Evolutionary conservation across 2,329 filamentous ascomycete genomes (phyloP), one percentile per base, ranked within the genome.

Genomic region (Bipolaris zeicola): DNA sequence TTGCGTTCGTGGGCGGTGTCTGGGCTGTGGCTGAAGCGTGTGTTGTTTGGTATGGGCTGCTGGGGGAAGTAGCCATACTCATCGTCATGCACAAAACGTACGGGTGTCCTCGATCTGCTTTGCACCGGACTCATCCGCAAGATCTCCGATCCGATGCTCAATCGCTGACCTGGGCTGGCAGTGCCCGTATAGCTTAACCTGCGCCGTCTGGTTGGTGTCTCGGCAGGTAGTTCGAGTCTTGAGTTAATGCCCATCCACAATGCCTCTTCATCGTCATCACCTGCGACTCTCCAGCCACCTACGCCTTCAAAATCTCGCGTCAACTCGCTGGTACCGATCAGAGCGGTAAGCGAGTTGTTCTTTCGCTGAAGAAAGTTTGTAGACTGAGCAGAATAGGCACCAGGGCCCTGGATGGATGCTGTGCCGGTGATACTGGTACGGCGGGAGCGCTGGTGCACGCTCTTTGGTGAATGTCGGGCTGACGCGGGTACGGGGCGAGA

Each of bases 241-340:
- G 72, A 73, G 51, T 79, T 79, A 61, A 79, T 77, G 52, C 73
- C 71, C 64, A 79, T 75, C 78, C 78, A 80, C 11, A 78, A 49
- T 2, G 77, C 78, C 61, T 79, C 77, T 41, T 80, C 78, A 5
- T 78, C 76, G 1, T 75, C 72, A 24, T 73, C 73, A 11, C 70
- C 72, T 3, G 72, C 59, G 14, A 75, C 66, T 42, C 73, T 65
- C 74, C 74, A 77, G 1, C 78, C 78, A 24, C 78, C 78, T 1
- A 80, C 74, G 49, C 77, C 77, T 54, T 80, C 78, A 47, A 75
- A 80, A 58, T 80, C 78, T 33, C 77, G 67, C 11, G 69, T 70
- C 3, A 69, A 47, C 11, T 72, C 70, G 43, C 68, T 68, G 24
- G 66, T 69, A 24, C 70, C 67, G 24, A 77, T 50, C 28, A 79